A percentile compares a stretch with the other conserved stretches of the same genome.
Evolutionary conservation across 73 alveolate species (phyloP).

Genomic region (Blepharisma japonicum): DNA sequence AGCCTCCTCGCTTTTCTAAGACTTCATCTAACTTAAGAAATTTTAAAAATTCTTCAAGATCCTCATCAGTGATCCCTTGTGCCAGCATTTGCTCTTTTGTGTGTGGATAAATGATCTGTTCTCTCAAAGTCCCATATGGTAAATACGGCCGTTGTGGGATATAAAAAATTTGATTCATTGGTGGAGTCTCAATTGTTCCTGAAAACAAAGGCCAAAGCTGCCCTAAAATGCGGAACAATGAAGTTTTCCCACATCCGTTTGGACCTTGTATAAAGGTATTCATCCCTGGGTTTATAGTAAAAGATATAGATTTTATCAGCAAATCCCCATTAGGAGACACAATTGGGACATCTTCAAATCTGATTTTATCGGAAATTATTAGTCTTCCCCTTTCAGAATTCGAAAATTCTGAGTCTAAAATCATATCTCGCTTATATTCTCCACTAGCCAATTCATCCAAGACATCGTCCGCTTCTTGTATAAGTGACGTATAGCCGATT

Average conservation of each 20-base stretch:
- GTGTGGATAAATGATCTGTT: constrained; percentile 68
- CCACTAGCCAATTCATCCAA: constrained; percentile 74
- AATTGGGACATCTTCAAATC: constrained; percentile 78
- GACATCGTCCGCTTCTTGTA: constrained; percentile 73
- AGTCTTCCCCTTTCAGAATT: background rate
- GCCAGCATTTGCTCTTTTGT: constrained; percentile 28
- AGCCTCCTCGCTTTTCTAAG: constrained; percentile 60
- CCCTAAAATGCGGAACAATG: constrained; percentile 87
- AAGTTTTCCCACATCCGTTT: constrained; percentile 93
- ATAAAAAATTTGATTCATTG: constrained; percentile 53
- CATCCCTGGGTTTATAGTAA: constrained; percentile 73
- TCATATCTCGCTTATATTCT: constrained; percentile 34
- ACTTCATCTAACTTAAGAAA: constrained; percentile 41
- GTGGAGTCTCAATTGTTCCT: constrained; percentile 80
- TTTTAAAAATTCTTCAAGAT: constrained; percentile 60
- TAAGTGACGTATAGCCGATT: constrained; percentile 89
- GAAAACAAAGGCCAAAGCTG: constrained; percentile 91
- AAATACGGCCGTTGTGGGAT: constrained; percentile 73
- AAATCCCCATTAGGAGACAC: constrained; percentile 87
- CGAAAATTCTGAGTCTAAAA: background rate
- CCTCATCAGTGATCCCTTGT: constrained; percentile 37
- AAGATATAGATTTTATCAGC: constrained; percentile 61
- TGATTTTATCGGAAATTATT: constrained; percentile 34
- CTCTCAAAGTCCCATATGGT: constrained; percentile 59
- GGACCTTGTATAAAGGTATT: constrained; percentile 87